Evolutionary conservation across 225 moss, liverwort and hornwort species (phyloP).

Genomic region (Bryoerythrophyllum caledonicum): DNA sequence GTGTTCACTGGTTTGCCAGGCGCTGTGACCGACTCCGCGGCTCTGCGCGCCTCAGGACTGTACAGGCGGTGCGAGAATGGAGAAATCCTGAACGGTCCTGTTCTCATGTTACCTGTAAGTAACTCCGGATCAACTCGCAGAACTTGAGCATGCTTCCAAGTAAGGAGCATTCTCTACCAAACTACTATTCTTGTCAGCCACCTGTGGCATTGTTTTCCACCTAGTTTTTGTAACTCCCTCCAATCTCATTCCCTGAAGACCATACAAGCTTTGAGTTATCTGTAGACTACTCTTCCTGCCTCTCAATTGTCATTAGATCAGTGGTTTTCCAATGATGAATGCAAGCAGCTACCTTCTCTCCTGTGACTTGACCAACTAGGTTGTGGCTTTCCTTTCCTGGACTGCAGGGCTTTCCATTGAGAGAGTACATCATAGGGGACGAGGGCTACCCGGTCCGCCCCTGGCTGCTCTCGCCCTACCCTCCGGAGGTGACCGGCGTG

Average conservation of each 20-base stretch:
- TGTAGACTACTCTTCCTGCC: no score
- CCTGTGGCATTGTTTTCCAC: neutral
- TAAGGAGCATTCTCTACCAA: neutral
- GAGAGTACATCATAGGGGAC: constrained; percentile 88
- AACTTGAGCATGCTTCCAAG: neutral
- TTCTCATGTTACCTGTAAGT: constrained; percentile 47
- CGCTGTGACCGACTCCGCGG: constrained; percentile 71
- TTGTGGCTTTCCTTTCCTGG: neutral
- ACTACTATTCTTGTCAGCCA: neutral
- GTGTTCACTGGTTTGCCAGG: constrained; percentile 89
- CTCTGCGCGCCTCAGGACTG: constrained; percentile 76
- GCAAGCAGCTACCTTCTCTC: no score
- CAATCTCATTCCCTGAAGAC: no score
- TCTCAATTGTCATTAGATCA: no score
- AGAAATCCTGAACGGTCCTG: constrained; percentile 72
- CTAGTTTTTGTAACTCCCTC: no score
- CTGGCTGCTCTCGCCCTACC: constrained; percentile 85
- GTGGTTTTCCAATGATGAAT: no score
- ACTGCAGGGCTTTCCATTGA: constrained; percentile 57
- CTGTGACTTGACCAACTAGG: neutral
- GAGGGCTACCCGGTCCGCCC: constrained; percentile 80
- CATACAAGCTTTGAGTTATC: no score
- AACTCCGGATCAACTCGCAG: neutral
- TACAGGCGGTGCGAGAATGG: constrained; percentile 72
- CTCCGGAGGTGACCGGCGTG: constrained; percentile 43